Percentiles rank a stretch among this genome's conserved stretches.
These are phyloP conservation scores for Zizania palustris DNA, from an alignment of 202 grass and related monocot genomes.

Conservation along the genomic window DNA sequence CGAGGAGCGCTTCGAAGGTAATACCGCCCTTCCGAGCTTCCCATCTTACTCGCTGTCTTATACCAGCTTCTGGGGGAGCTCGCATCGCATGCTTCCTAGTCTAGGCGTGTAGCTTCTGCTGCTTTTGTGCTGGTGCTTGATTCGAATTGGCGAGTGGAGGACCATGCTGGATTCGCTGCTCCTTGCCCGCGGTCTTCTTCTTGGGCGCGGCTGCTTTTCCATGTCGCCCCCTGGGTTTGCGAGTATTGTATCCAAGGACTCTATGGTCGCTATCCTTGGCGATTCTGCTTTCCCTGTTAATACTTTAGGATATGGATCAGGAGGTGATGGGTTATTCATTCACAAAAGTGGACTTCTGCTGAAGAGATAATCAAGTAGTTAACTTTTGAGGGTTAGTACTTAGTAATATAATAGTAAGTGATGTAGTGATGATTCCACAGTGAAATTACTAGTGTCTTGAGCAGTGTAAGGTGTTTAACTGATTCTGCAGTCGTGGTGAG, in stretches of 20 bases:
- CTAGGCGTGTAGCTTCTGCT: not conserved
- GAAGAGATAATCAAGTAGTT: not conserved
- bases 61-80: not conserved
- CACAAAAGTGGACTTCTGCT: not conserved
- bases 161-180: constrained; percentile 17
- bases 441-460: not conserved
- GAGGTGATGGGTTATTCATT: not conserved
- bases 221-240: not conserved
- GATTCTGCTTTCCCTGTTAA: constrained; percentile 6
- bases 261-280: not conserved
- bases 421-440: not conserved
- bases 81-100: constrained; percentile 1
- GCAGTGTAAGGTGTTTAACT: not conserved
- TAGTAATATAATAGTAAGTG: not conserved
- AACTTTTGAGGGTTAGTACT: not conserved
- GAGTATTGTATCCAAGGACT: constrained; percentile 13
- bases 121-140: not conserved
- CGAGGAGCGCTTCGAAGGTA: constrained; percentile 99
- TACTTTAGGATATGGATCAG: not conserved
- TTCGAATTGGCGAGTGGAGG: not conserved
- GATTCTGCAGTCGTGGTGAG: not conserved
- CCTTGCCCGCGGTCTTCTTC: constrained; percentile 12
- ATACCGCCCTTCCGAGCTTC: not conserved
- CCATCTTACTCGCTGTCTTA: constrained; percentile 3
- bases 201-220: not conserved